Evolutionary conservation across 805 yeast species (phyloP).

Genomic region (Jamesozyma lodderae): DNA sequence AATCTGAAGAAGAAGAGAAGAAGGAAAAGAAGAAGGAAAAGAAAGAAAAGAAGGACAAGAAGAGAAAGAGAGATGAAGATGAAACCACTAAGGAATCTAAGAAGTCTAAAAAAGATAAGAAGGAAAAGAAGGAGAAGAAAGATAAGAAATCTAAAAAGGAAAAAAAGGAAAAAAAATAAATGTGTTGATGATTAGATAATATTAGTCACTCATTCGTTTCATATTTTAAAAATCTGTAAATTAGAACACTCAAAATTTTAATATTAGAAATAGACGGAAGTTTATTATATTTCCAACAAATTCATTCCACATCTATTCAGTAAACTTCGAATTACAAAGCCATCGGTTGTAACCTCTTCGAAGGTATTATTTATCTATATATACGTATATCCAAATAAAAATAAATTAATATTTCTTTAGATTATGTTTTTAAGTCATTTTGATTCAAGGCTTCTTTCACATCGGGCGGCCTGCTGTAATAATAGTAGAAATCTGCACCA

Average conservation of each 20-base stretch:
- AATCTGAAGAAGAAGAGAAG: slow-evolving; percentile 32
- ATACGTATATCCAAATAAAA: too few relatives aligned
- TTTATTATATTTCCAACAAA: too few relatives aligned
- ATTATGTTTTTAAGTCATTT: too few relatives aligned
- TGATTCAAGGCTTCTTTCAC: too few relatives aligned
- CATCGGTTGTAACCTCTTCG: too few relatives aligned
- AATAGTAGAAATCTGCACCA: too few relatives aligned
- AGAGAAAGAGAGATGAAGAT: slow-evolving; percentile 28
- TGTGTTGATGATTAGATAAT: background rate
- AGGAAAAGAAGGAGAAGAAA: slow-evolving; percentile 24
- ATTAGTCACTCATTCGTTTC: background rate
- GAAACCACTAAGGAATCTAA: slow-evolving; percentile 26
- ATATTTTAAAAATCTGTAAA: slow-evolving; percentile 14
- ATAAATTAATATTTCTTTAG: too few relatives aligned
- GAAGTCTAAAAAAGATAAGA: slow-evolving; percentile 31
- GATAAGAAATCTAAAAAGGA: slow-evolving; percentile 27
- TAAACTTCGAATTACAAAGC: too few relatives aligned
- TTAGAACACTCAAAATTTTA: slow-evolving; percentile 14
- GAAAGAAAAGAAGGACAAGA: slow-evolving; percentile 32
- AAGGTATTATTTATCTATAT: too few relatives aligned
- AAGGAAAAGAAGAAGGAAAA: slow-evolving; percentile 31
- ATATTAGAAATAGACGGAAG: too few relatives aligned
- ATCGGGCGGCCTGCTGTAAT: too few relatives aligned
- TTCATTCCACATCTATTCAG: too few relatives aligned
- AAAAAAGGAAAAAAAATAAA: slow-evolving; percentile 24